Base-by-base conservation (phyloP, 2,329 filamentous ascomycete species). In the Claviceps sp. region DNA sequence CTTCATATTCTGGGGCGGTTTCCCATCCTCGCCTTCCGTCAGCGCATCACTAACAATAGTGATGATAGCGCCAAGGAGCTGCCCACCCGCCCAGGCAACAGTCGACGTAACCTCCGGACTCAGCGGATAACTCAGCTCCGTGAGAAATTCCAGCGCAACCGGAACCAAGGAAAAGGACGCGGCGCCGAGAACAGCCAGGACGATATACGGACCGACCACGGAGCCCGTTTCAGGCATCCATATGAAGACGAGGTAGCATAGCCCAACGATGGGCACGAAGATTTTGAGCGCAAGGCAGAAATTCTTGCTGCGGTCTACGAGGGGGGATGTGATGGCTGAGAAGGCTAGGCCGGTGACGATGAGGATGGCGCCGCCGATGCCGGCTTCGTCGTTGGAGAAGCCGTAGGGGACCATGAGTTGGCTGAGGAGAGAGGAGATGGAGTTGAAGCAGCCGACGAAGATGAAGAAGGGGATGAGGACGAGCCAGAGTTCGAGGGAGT, bases 381-480 rank as follows among this genome's bases (percentile, higher is more conserved):
- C 93, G 22, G 91, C 87, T 52, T 95, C 77, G 57, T 85, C 84
- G 65, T 95, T 85, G 54, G 73, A 78, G 76, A 89, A 95, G 61
- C 81, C 86, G 69, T 96, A 91, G 0, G 93, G 93, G 41, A 80
- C 73, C 57, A 97, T 78, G 64, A 97, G 87, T 64, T 96, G 91
- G 71, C 91, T 95, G 10, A 97, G 76, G 1, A 97, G 79, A 1
- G 86, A 86, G 48, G 89, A 94, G 58, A 90, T 74, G 58, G 85
- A 85, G 75, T 97, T 97, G 81, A 98, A 98, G 71, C 93, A 84
- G 60, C 86, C 89, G 55, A 95, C 87, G 67, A 89, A 95, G 60
- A 90, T 69, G 57, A 79, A 71, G 69, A 91, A 97, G n/a, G 90
- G 84, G 54, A 90, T 61, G 55, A 90, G 72, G 57, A 96, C 69